phyloP scores from a whole-genome alignment of 2,329 filamentous ascomycete species.

The Claviceps sp. region DNA sequence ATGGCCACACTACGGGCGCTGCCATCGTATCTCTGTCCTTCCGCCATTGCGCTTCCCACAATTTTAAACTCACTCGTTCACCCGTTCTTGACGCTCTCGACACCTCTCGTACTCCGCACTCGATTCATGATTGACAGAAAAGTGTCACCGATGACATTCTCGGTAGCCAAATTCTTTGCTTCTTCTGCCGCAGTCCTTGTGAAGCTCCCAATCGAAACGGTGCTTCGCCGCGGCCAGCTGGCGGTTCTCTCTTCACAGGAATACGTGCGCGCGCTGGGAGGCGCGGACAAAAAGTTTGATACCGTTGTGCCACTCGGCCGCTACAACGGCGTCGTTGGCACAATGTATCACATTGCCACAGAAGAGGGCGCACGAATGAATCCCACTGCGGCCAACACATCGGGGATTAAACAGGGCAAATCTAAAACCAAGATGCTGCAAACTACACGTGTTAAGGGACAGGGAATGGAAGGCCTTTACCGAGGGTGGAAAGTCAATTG shows the following conservation, averaged over 20 bases:
- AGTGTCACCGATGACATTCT: slow-evolving; percentile 69
- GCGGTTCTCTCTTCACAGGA: slow-evolving; percentile 47
- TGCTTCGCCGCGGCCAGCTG: slow-evolving; percentile 78
- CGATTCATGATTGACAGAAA: slow-evolving; percentile 73
- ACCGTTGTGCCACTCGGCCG: slow-evolving; percentile 69
- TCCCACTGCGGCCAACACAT: slow-evolving; percentile 20
- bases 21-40: slow-evolving; percentile 61
- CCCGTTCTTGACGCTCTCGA: slow-evolving; percentile 67
- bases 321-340: slow-evolving; percentile 79
- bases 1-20: slow-evolving; percentile 65
- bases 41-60: slow-evolving; percentile 66
- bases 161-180: slow-evolving; percentile 66
- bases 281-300: slow-evolving; percentile 35
- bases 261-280: slow-evolving; percentile 36
- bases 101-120: slow-evolving; percentile 75
- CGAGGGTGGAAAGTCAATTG: slow-evolving; percentile 66
- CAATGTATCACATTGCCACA: slow-evolving; percentile 73
- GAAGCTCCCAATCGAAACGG: slow-evolving; percentile 83
- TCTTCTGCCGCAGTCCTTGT: slow-evolving; percentile 71
- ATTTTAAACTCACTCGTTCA: slow-evolving; percentile 76
- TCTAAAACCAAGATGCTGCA: slow-evolving; percentile 16
- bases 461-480: slow-evolving; percentile 56
- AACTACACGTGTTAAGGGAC: slow-evolving; percentile 40
- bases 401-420: slow-evolving; percentile 19
- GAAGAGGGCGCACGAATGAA: slow-evolving; percentile 59